Evolutionary conservation across 116 monocot species (phyloP), one percentile per base, ranked within the genome.

Genomic region (Papilionanthe hybrid): DNA sequence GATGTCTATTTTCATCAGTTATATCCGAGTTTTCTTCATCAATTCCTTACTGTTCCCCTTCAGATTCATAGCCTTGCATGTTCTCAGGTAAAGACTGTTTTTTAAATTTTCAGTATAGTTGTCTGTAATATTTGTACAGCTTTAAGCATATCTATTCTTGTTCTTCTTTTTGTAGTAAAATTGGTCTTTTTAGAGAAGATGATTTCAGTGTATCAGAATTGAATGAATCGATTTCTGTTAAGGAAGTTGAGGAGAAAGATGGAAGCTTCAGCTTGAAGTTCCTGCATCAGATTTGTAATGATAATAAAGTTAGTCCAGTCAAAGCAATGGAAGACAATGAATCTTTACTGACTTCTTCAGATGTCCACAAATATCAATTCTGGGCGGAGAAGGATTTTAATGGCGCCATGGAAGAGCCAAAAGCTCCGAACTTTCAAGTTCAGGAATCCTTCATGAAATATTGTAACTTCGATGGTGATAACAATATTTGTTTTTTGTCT

Each of bases 321-420:
- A 73, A 18, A 15, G 22, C n/a, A 44, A 22, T n/a, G 42, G 30
- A 73, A 19, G 22, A 71, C 19, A 41, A 32, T 71, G 42, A 56
- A 44, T 53, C 20, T 8, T 15, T 85, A 55, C 78, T 47, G 27
- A 65, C 25, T 25, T 65, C 25, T 50, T 67, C 83, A 17, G 77
- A 81, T 50, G 85, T 80, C 19, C 83, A 87, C 66, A 78, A 78
- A 53, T 18, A 53, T 53, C 53, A 53, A 12, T 79, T 88, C 55
- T 79, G 63, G 29, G 47, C 84, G 0, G 85, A 85, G 77, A 89
- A 82, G 74, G 81, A 88, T 84, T 77, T 90, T 53, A 75, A 42
- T 56, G 81, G 86, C 1, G 90, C 88, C 58, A 43, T 83, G 20
- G 72, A 84, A 79, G 75, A 86, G 53, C 86, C 86, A 7, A 75